phyloP scores from a whole-genome alignment of 345 rosid genomes.

The Euphorbia lathyris region DNA sequence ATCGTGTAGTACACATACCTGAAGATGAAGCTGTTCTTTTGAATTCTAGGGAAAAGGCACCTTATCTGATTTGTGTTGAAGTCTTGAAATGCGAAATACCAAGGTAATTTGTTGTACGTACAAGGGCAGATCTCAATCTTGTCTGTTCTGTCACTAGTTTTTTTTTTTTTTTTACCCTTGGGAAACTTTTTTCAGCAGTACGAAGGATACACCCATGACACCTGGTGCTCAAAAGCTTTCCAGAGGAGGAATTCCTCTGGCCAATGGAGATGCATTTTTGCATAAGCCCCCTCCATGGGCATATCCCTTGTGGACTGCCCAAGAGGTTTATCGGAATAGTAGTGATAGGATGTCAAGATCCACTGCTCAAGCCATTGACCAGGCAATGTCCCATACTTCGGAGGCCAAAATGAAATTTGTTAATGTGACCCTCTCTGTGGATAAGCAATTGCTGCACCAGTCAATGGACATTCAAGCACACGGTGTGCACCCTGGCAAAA shows the following conservation, averaged over 20 bases:
- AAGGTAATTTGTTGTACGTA: slow-evolving; percentile 41
- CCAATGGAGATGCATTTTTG: slow-evolving; percentile 93
- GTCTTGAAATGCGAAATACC: slow-evolving; percentile 81
- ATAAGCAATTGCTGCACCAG: slow-evolving; percentile 34
- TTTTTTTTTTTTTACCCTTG: not conserved
- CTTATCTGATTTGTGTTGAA: slow-evolving; percentile 85
- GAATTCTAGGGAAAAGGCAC: slow-evolving; percentile 99
- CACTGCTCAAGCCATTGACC: slow-evolving; percentile 97
- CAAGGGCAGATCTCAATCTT: not conserved
- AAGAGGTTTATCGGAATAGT: slow-evolving; percentile 94
- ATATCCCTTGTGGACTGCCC: slow-evolving; percentile 95
- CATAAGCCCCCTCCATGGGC: slow-evolving; percentile 99
- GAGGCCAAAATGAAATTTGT: slow-evolving; percentile 76
- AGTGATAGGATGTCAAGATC: slow-evolving; percentile 93
- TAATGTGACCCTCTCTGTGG: slow-evolving; percentile 62
- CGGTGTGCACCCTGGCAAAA: slow-evolving; percentile 23
- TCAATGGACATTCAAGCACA: slow-evolving; percentile 20
- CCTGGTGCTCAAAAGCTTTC: slow-evolving; percentile 81
- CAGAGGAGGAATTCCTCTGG: slow-evolving; percentile 95
- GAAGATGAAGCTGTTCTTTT: slow-evolving; percentile 97
- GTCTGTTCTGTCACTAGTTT: not conserved
- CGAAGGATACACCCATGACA: slow-evolving; percentile 59
- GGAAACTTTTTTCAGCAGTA: slow-evolving; percentile 44
- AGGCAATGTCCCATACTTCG: slow-evolving; percentile 87
- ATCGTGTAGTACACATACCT: slow-evolving; percentile 93